These are phyloP conservation scores for Candida neerlandica DNA, from an alignment of 1,139 yeast species.

Conservation along the genomic window DNA sequence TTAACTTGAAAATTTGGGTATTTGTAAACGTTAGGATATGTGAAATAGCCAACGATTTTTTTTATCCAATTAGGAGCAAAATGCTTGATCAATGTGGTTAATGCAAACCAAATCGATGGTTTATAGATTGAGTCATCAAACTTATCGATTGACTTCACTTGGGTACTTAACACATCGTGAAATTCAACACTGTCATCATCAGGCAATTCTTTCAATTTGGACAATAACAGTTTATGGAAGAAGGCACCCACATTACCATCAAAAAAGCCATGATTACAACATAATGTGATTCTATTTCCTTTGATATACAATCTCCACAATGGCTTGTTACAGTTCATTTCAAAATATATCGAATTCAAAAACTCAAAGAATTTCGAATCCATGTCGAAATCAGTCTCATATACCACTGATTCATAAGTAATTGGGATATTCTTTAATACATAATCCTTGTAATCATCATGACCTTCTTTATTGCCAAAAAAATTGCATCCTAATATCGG, in stretches of 20 bases:
- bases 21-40: conserved; percentile 18
- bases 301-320: conserved; percentile 32
- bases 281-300: conserved; percentile 25
- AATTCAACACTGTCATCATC: conserved; percentile 2
- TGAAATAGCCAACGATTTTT: conserved; percentile 1
- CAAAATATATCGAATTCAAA: conserved; percentile 21
- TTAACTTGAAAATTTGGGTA: conserved; percentile 20
- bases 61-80: conserved; percentile 15
- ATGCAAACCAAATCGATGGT: conserved; percentile 14
- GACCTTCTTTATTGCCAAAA: conserved; percentile 16
- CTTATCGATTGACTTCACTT: conserved; percentile 9
- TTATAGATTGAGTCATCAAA: conserved; percentile 15
- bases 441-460: conserved; percentile 19
- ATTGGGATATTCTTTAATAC: conserved; percentile 24
- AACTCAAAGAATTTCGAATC: conserved; percentile 18
- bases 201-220: conserved; percentile 9
- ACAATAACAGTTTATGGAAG: conserved; percentile 34
- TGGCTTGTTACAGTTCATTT: conserved; percentile 24
- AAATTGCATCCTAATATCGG: conserved; percentile 27
- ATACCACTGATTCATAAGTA: conserved; percentile 29
- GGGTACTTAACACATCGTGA: conserved; percentile 6
- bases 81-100: conserved; percentile 5
- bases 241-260: conserved; percentile 38
- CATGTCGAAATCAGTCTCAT: conserved; percentile 15
- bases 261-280: conserved; percentile 35